Evolutionary conservation across 2,329 filamentous ascomycete genomes (phyloP).

Genomic region (Rutstroemia sp.): DNA sequence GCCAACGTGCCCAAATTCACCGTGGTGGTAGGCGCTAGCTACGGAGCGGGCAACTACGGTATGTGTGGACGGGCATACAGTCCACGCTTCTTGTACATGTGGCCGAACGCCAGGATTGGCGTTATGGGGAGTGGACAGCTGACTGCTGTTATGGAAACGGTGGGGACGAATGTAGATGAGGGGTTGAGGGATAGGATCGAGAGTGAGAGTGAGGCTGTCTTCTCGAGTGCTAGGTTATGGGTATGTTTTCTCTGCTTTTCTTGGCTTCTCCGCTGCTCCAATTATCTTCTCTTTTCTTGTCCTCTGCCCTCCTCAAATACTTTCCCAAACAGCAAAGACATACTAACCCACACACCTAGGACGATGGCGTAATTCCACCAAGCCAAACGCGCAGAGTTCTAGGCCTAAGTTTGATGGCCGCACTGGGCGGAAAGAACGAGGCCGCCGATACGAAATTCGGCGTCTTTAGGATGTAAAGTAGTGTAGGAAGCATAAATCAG

Average conservation of each 20-base stretch:
- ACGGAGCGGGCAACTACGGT: conserved; percentile 94
- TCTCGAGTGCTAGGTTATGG: conserved; percentile 85
- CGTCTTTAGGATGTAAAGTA: conserved; percentile 69
- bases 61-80: conserved; percentile 95
- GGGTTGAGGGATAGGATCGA: not conserved
- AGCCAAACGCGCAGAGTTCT: conserved; percentile 68
- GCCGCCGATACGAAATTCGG: conserved; percentile 63
- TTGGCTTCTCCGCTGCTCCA: not conserved
- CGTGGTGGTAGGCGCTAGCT: conserved; percentile 87
- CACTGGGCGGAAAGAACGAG: conserved; percentile 60
- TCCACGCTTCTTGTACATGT: conserved; percentile 91
- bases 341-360: conserved; percentile 33
- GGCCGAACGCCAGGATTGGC: conserved; percentile 92
- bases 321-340: conserved; percentile 2
- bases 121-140: conserved; percentile 97
- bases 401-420: conserved; percentile 64
- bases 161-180: conserved; percentile 53
- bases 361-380: conserved; percentile 74
- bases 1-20: conserved; percentile 96
- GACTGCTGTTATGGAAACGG: conserved; percentile 86
- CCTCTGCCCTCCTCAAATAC: not conserved
- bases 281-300: not conserved
- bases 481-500: too few relatives aligned
- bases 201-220: conserved; percentile 71
- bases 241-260: conserved; percentile 31